Evolutionary conservation across 2,329 filamentous ascomycete species (phyloP).

Genomic region (Kalaharituber pfeilii): DNA sequence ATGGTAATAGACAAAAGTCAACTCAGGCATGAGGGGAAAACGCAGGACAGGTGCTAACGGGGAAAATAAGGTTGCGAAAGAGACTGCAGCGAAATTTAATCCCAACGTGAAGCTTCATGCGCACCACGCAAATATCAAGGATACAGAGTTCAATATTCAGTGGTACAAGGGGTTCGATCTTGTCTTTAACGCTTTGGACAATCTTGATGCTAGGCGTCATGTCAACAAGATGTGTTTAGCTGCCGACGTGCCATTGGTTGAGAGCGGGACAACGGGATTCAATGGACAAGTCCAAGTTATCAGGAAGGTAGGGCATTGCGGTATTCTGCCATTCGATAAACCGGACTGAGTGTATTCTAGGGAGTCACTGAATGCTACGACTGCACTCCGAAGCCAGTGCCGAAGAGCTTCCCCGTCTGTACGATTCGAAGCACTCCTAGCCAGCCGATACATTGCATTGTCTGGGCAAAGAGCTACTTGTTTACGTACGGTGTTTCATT

Average conservation of each 20-base stretch:
- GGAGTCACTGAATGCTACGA: conserved; percentile 90
- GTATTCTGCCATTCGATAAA: conserved; percentile 8
- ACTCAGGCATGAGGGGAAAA: background rate
- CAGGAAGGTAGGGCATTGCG: conserved; percentile 41
- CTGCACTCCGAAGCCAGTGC: conserved; percentile 73
- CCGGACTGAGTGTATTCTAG: conserved; percentile 24
- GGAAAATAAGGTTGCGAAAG: conserved; percentile 58
- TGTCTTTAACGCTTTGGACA: conserved; percentile 95
- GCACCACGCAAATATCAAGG: conserved; percentile 90
- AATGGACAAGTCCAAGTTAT: conserved; percentile 97
- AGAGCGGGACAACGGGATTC: conserved; percentile 95
- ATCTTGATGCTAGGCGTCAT: conserved; percentile 79
- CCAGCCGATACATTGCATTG: conserved; percentile 95
- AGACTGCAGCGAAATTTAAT: conserved; percentile 79
- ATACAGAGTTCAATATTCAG: conserved; percentile 62
- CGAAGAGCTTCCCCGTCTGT: conserved; percentile 88
- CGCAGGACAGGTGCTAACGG: conserved; percentile 15
- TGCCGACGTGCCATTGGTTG: conserved; percentile 74
- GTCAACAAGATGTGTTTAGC: conserved; percentile 96
- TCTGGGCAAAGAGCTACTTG: conserved; percentile 95
- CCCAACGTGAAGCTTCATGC: conserved; percentile 71
- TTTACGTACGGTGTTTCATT: conserved; percentile 40
- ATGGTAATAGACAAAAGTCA: conserved; percentile 37
- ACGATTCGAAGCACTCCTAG: conserved; percentile 93
- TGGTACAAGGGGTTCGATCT: conserved; percentile 75